Base-by-base conservation (phyloP, 1,139 yeast species). In the Kluyveromyces marxianus region DNA sequence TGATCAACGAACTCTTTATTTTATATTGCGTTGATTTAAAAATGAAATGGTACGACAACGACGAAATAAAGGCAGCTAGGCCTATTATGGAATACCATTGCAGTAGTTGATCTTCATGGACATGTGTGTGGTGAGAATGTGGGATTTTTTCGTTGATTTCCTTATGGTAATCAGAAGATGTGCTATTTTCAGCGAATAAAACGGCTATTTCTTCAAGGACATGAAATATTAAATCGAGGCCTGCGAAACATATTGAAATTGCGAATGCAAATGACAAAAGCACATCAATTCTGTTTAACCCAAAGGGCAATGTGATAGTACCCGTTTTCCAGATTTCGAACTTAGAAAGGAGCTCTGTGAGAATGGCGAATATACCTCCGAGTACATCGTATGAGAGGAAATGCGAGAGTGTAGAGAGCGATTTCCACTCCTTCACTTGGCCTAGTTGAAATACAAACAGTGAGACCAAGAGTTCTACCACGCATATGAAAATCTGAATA, bases 321-420 rank as follows among this genome's bases (percentile, higher is more conserved):
- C 92, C 77, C 48, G 77, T 79, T 53, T 77, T 81, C 97, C 97
- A 92, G 3, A 85, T 95, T 54, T 87, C 95, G 62, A 92, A 92
- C 59, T 90, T 92, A 14, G 89, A 77, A 76, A 92, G 76, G 7
- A 88, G 74, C 50, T 83, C 89, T 7, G 89, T 96, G 26, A 77
- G 68, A 0, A 85, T 84, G 7, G 83, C 74, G 21, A 85, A 73
- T 3, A 83, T 60, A 32, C 90, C 84, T 1, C 95, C 94, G 44
- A 89, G 69, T 0, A 96, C 79, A 63, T 92, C 97, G 63, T 88
- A 92, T 50, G 89, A 83, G 4, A 89, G 74, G 51, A 92, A 70
- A 68, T 92, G 97, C 0, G 97, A 86, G 44, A 92, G 69, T 0
- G 97, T 90, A 0, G 86, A 75, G 36, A 89, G 70, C 30, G 87